Percentiles rank a stretch among this genome's conserved stretches.
phyloP scores from a whole-genome alignment of 768 basidiomycete species.

The Auriscalpium orientale region DNA sequence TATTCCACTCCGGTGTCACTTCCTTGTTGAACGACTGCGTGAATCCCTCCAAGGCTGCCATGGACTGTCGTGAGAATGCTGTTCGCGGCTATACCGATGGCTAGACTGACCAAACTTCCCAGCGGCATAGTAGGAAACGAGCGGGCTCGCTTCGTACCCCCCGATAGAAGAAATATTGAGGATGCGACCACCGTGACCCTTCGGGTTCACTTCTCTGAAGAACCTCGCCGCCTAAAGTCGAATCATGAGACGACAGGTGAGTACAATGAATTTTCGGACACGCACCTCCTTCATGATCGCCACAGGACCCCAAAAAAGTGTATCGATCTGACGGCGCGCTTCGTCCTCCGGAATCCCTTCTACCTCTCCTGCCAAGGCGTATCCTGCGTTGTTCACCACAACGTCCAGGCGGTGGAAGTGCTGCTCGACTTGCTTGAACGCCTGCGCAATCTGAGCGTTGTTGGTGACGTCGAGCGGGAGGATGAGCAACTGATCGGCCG shows the following conservation, averaged over 20 bases:
- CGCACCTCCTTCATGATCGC: background rate
- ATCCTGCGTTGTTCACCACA: conserved; percentile 1
- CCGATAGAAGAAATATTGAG: conserved; percentile 12
- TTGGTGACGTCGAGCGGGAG: conserved; percentile 1
- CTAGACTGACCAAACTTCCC: conserved; percentile 29
- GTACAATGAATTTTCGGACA: conserved; percentile 1
- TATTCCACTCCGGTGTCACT: conserved; percentile 3
- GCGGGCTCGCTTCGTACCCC: conserved; percentile 26
- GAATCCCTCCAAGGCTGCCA: conserved; percentile 1
- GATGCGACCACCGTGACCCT: background rate
- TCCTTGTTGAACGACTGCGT: background rate
- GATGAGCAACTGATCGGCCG: background rate
- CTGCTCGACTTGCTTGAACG: background rate
- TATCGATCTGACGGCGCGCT: background rate
- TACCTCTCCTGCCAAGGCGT: background rate
- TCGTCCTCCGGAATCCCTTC: background rate
- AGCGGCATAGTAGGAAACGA: conserved; percentile 25
- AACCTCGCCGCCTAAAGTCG: background rate
- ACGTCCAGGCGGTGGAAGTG: conserved; percentile 1
- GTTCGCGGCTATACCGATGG: background rate
- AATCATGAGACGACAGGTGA: background rate
- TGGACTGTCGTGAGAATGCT: background rate
- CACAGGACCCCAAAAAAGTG: conserved; percentile 3
- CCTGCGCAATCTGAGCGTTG: background rate
- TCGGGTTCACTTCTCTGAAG: conserved; percentile 2